phyloP scores from a whole-genome alignment of 495 filamentous ascomycete species.

The Penicillium silybi region DNA sequence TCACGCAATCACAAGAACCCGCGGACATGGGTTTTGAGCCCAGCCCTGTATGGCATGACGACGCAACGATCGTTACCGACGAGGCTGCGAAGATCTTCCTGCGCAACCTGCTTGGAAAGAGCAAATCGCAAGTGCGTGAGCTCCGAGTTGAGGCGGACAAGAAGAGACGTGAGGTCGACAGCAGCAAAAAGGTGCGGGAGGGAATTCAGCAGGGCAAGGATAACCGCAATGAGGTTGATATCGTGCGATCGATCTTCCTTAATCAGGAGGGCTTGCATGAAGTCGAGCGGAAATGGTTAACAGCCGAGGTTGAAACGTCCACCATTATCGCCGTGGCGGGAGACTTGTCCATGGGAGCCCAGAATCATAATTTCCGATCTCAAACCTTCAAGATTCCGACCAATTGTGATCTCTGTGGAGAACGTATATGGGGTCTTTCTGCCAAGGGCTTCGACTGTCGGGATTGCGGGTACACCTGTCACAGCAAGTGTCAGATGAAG shows the following conservation, averaged over 20 bases:
- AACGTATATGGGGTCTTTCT: slow-evolving; percentile 92
- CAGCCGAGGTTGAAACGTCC: slow-evolving; percentile 85
- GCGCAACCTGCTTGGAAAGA: slow-evolving; percentile 86
- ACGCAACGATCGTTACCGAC: slow-evolving; percentile 75
- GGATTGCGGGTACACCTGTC: slow-evolving; percentile 96
- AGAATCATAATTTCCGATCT: slow-evolving; percentile 93
- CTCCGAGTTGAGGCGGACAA: slow-evolving; percentile 77
- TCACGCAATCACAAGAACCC: slow-evolving; percentile 75
- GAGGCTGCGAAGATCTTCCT: slow-evolving; percentile 85
- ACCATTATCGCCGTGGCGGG: slow-evolving; percentile 84
- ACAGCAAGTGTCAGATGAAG: slow-evolving; percentile 99
- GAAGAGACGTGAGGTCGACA: slow-evolving; percentile 78
- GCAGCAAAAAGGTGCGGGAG: slow-evolving; percentile 64
- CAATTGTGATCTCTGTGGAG: slow-evolving; percentile 94
- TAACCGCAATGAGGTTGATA: slow-evolving; percentile 75
- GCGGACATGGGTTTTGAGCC: slow-evolving; percentile 83
- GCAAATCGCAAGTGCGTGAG: slow-evolving; percentile 74
- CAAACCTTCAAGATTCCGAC: slow-evolving; percentile 99
- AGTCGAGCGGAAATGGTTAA: slow-evolving; percentile 78
- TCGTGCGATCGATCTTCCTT: slow-evolving; percentile 70
- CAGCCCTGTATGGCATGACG: slow-evolving; percentile 96
- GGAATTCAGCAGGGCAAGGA: slow-evolving; percentile 76
- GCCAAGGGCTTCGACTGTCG: slow-evolving; percentile 94
- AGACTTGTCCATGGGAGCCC: slow-evolving; percentile 84
- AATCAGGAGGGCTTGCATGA: slow-evolving; percentile 82